Base-by-base conservation (phyloP, 768 basidiomycete species). In the Collybiopsis luxurians region DNA sequence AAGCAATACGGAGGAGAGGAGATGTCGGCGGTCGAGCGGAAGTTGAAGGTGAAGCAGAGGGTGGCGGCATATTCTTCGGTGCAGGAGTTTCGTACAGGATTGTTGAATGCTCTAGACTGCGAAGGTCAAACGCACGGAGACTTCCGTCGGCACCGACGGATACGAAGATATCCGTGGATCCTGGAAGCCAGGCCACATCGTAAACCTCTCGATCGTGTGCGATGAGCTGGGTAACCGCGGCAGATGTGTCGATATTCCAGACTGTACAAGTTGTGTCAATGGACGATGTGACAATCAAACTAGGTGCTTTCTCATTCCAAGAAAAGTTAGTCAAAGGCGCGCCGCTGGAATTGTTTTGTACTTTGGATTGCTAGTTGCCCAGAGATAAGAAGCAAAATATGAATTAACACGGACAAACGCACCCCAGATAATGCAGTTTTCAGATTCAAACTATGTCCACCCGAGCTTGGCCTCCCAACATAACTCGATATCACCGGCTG, bases 261-360 rank as follows among this genome's bases (percentile, higher is more conserved):
- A 98, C 90, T 1, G 97, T 98, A 69, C 96, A 98, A 13, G 95
- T 97, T 50, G 97, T 99, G 68, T 99, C 97, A 64, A 98, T 96
- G 7, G 95, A 97, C 23, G 96, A 95, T 5, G 97, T 99, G 36
- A 98, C 96, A 63, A 98, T 87, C 49, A 92, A 84, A 60, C 85
- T 87, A 1, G 96, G 94, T 0, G 89, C 80, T 66, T 95, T 90
- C 64, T 94, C 87, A 67, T 97, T 98, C 97, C 97, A 99, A 0
- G 95, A 95, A 73, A 99, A 97, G 69, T 89, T 93, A 12, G 97
- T 99, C 60, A 98, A 74, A 1, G 97, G 97, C 3, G 97, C 95
- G 3, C 89, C 89, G 28, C 85, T 86, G 46, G 83, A 83, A 65
- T 89, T 85, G 62, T 80, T 87, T 64, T 95, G 93, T 7, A 92